phyloP scores from a whole-genome alignment of 768 basidiomycete species.

The Hebeloma cylindrosporum region DNA sequence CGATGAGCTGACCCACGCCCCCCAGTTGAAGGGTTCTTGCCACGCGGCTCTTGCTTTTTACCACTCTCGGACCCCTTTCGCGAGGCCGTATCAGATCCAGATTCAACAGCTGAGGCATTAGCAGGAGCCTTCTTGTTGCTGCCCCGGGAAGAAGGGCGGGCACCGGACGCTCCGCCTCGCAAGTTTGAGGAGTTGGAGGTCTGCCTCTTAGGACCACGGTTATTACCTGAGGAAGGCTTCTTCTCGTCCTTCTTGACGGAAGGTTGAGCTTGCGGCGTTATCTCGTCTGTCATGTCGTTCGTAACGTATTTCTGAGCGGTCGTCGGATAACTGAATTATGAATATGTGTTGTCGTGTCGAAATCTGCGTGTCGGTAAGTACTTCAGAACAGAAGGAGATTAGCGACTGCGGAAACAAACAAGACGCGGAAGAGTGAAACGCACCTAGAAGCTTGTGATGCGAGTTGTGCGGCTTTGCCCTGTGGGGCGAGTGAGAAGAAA shows the following conservation, averaged over 20 bases:
- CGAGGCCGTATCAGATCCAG: conserved; percentile 69
- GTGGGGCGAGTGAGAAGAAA: conserved; percentile 81
- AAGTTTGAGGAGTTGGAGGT: conserved; percentile 51
- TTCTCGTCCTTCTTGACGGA: conserved; percentile 72
- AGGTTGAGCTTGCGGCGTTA: conserved; percentile 55
- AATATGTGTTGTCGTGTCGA: conserved; percentile 41
- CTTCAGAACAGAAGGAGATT: conserved; percentile 10
- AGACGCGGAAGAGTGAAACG: conserved; percentile 9
- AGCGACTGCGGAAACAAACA: conserved; percentile 9
- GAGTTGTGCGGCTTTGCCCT: conserved; percentile 77
- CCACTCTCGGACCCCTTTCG: conserved; percentile 57
- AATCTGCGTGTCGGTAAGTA: conserved; percentile 16
- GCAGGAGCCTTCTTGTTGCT: conserved; percentile 61
- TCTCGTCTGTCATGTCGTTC: conserved; percentile 89
- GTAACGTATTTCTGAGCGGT: conserved; percentile 54
- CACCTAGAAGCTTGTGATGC: conserved; percentile 50
- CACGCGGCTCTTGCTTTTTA: conserved; percentile 59
- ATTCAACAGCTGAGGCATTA: conserved; percentile 49
- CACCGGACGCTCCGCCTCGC: conserved; percentile 40
- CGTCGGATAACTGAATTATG: conserved; percentile 49
- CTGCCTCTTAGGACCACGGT: conserved; percentile 60
- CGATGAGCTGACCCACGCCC: conserved; percentile 51
- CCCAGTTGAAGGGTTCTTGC: conserved; percentile 50
- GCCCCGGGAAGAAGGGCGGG: conserved; percentile 62
- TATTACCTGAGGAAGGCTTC: conserved; percentile 53